These are phyloP conservation scores for Penicillium crystallinum DNA, from an alignment of 495 filamentous ascomycete species.

Conservation along the genomic window DNA sequence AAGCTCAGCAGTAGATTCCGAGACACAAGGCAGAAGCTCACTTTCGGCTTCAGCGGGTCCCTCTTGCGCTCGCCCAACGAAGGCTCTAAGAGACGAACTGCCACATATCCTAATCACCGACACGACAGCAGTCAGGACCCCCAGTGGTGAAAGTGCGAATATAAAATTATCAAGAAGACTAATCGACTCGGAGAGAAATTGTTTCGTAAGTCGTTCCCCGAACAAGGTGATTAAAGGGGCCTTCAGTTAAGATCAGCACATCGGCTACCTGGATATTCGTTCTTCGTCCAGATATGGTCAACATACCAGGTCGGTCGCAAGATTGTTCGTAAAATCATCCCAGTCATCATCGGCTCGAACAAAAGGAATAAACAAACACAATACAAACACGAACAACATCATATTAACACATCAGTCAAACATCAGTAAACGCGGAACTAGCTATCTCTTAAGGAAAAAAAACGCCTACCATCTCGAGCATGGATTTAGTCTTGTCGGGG, in stretches of 20 bases:
- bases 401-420: background rate
- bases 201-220: constrained; percentile 52
- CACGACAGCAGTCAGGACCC: constrained; percentile 51
- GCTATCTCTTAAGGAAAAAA: constrained; percentile 3
- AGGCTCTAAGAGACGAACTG: constrained; percentile 43
- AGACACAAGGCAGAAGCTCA: constrained; percentile 41
- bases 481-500: background rate
- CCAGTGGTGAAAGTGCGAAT: constrained; percentile 50
- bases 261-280: background rate
- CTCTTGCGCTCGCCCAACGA: constrained; percentile 49
- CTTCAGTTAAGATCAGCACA: constrained; percentile 9
- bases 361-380: constrained; percentile 17
- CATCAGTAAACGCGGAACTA: background rate
- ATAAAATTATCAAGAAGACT: constrained; percentile 48
- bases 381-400: constrained; percentile 6
- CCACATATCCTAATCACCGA: constrained; percentile 51
- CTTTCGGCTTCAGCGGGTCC: constrained; percentile 35
- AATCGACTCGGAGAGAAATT: constrained; percentile 52
- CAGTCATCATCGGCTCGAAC: constrained; percentile 25
- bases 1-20: constrained; percentile 37
- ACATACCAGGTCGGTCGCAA: constrained; percentile 43
- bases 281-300: no score
- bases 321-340: constrained; percentile 52
- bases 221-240: constrained; percentile 51
- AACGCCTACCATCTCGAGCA: background rate